Evolutionary conservation across 1,139 yeast species (phyloP).

Genomic region (Tardiomyces digboiensis): DNA sequence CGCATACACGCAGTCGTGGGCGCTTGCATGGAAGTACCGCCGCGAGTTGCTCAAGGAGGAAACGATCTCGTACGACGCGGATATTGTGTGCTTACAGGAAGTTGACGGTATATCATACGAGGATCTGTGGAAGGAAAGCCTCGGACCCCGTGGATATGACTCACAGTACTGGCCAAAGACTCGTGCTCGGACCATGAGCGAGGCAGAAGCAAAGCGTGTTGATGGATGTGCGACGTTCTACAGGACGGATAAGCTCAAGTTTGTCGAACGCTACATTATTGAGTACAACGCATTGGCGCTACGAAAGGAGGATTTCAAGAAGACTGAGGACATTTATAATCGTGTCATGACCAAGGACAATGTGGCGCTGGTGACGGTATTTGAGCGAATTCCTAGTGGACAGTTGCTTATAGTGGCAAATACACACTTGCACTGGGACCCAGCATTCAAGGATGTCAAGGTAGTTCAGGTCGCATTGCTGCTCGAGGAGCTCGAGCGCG

Average conservation of each 20-base stretch:
- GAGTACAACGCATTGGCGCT: constrained; percentile 88
- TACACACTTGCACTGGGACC: constrained; percentile 99
- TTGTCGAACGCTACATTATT: constrained; percentile 61
- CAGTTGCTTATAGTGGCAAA: constrained; percentile 69
- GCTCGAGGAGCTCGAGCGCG: constrained; percentile 72
- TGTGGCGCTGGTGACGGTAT: constrained; percentile 70
- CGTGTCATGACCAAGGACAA: constrained; percentile 96
- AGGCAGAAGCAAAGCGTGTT: constrained; percentile 74
- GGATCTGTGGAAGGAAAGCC: constrained; percentile 74
- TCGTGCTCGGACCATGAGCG: constrained; percentile 83
- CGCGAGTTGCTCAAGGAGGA: constrained; percentile 66
- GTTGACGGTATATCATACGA: constrained; percentile 84
- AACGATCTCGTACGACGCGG: constrained; percentile 53
- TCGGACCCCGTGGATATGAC: constrained; percentile 67
- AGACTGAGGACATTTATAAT: constrained; percentile 90
- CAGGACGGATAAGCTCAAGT: constrained; percentile 56
- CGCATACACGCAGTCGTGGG: constrained; percentile 97
- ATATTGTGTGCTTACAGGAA: constrained; percentile 87
- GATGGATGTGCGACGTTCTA: constrained; percentile 97
- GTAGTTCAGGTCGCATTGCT: constrained; percentile 90
- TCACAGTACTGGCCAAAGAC: constrained; percentile 83
- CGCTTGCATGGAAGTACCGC: constrained; percentile 90
- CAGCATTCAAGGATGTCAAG: constrained; percentile 92
- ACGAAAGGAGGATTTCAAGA: constrained; percentile 81
- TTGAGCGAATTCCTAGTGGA: constrained; percentile 61